Conservation (phyloP, 768 basidiomycete genomes). For the Zangia roseola region DNA sequence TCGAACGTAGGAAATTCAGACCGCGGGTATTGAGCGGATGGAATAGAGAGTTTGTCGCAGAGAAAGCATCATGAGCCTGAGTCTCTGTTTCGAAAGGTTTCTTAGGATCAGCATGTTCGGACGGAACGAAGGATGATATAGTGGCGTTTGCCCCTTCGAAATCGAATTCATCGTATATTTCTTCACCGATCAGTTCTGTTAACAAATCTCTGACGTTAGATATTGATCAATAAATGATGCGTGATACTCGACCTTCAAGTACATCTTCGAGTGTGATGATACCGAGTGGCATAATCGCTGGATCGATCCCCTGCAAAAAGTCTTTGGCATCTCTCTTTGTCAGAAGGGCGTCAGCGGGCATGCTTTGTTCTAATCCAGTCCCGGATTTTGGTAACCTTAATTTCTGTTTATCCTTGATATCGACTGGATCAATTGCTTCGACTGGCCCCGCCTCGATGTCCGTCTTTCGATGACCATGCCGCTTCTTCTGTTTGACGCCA, state of each 20-base stretch:
- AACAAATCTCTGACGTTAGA: conserved; percentile 6
- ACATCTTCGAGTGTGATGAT: conserved; percentile 95
- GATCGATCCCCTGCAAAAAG: conserved; percentile 83
- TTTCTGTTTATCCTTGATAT: conserved; percentile 25
- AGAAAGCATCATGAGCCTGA: conserved; percentile 7
- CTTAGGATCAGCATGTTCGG: conserved; percentile 32
- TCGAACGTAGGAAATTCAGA: conserved; percentile 51
- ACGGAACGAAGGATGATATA: conserved; percentile 41
- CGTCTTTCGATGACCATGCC: conserved; percentile 6
- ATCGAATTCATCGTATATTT: conserved; percentile 91
- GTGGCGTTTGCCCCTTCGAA: conserved; percentile 67
- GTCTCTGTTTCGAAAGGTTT: conserved; percentile 27
- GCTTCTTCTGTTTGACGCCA: conserved; percentile 8
- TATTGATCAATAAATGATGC: not conserved
- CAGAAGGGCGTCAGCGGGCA: conserved; percentile 87
- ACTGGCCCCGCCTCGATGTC: conserved; percentile 27
- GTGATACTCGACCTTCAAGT: conserved; percentile 61
- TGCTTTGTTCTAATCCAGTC: conserved; percentile 69
- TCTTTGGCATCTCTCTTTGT: conserved; percentile 73
- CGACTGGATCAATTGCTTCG: conserved; percentile 15
- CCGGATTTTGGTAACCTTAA: conserved; percentile 31
- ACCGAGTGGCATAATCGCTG: conserved; percentile 79
- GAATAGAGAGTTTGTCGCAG: conserved; percentile 27
- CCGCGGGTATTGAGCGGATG: conserved; percentile 46
- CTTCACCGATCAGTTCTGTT: conserved; percentile 86